A percentile compares a stretch with the other conserved stretches of the same genome.
Conservation (phyloP, 768 basidiomycete species). For the Lanmaoa pseudosensibilis region DNA sequence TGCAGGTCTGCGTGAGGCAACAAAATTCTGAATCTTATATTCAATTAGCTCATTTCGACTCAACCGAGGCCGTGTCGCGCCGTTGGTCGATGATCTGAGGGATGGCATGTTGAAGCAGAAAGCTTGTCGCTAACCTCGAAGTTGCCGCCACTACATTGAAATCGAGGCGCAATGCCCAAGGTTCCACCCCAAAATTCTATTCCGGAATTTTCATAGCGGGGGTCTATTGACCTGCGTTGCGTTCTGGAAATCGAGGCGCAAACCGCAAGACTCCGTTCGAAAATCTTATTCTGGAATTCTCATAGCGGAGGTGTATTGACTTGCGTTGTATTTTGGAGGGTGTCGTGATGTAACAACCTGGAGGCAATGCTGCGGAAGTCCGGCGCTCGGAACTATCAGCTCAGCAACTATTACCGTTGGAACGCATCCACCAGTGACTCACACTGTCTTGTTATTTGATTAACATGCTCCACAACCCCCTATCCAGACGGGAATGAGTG, state of each 20-base stretch:
- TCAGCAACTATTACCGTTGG: background rate
- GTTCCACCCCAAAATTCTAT: no score
- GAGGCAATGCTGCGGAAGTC: background rate
- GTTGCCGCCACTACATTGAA: background rate
- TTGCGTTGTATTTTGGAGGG: background rate
- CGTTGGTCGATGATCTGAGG: background rate
- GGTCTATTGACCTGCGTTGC: no score
- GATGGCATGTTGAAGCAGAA: background rate
- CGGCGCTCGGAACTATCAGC: background rate
- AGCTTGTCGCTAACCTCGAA: background rate
- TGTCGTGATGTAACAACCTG: conserved; percentile 3
- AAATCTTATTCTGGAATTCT: background rate
- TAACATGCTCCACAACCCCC: conserved; percentile 37
- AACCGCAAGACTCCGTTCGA: background rate
- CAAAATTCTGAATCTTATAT: background rate
- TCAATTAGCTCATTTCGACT: background rate
- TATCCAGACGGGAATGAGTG: conserved; percentile 43
- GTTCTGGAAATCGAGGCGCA: background rate
- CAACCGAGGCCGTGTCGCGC: background rate
- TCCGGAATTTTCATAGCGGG: no score
- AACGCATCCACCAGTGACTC: background rate
- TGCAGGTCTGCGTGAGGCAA: background rate
- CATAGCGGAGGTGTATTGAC: background rate
- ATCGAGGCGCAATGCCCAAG: no score
- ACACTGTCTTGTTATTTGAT: background rate